Conservation (phyloP, 108 stramenopile species). For the Aurantiochytrium sp. region DNA sequence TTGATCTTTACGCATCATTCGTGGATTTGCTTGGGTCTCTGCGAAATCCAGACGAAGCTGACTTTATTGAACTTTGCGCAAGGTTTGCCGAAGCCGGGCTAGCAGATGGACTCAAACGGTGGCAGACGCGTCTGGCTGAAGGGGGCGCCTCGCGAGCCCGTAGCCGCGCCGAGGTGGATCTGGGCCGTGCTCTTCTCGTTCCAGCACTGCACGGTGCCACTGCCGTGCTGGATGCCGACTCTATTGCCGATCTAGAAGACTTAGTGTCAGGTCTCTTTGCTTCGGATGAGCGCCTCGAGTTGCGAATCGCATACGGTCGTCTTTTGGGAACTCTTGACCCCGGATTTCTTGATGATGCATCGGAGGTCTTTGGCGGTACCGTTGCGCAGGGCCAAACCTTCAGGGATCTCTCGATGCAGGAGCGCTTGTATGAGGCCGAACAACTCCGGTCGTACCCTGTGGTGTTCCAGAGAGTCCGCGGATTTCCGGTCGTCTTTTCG, state of each 20-base stretch:
- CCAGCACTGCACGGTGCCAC: neutral
- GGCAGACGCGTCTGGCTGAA: neutral
- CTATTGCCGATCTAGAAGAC: neutral
- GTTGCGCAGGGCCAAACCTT: neutral
- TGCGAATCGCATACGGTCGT: neutral
- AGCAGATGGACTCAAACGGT: neutral
- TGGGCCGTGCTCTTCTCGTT: neutral
- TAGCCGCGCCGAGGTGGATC: neutral
- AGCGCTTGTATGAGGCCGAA: neutral
- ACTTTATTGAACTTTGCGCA: too few relatives aligned
- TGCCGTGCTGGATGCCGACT: neutral
- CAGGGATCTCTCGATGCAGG: neutral
- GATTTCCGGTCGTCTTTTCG: neutral
- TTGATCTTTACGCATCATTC: too few relatives aligned
- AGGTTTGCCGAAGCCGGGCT: neutral
- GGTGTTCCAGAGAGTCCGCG: neutral
- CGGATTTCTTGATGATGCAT: neutral
- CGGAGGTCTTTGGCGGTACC: neutral
- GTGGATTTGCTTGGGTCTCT: too few relatives aligned
- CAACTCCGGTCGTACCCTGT: neutral
- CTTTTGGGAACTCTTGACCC: neutral
- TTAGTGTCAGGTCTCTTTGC: neutral
- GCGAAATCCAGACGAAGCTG: too few relatives aligned
- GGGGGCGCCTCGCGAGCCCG: neutral
- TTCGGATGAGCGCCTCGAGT: neutral